A percentile compares a stretch with the other conserved stretches of the same genome.
Conservation (phyloP, 176 grass and related monocot species). For the Aegilops tauschii region DNA sequence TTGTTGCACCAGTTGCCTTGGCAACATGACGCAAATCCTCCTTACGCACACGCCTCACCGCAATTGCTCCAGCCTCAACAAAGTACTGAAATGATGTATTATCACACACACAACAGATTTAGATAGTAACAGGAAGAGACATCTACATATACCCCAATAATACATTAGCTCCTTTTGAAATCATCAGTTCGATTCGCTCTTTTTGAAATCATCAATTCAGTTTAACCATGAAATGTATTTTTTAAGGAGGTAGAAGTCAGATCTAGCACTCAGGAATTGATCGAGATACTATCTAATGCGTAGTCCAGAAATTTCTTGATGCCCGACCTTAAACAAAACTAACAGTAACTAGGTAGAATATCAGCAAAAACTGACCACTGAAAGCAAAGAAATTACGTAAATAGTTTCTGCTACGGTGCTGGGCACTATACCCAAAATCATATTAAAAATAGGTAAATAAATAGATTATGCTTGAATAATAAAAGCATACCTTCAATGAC, state of each 20-base stretch:
- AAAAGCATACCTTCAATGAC: conserved; percentile 69
- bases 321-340: not conserved
- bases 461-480: not conserved
- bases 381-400: not conserved
- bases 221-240: not conserved
- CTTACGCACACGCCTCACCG: conserved; percentile 89
- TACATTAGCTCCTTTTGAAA: not conserved
- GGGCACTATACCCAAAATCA: not conserved
- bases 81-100: conserved; percentile 64
- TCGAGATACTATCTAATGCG: no score
- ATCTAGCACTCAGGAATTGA: not conserved
- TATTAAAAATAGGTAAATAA: not conserved
- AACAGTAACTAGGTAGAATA: not conserved
- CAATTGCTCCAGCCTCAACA: conserved; percentile 85
- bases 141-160: not conserved
- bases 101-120: not conserved
- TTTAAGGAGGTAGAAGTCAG: not conserved
- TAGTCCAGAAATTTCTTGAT: not conserved
- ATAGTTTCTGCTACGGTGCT: not conserved
- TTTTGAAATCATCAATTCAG: not conserved
- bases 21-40: conserved; percentile 94
- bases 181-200: not conserved
- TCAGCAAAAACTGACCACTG: not conserved
- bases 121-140: not conserved
- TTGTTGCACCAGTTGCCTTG: conserved; percentile 82